phyloP scores from a whole-genome alignment of 1,139 yeast genomes.

The Kurtzmaniella quercitrusa region DNA sequence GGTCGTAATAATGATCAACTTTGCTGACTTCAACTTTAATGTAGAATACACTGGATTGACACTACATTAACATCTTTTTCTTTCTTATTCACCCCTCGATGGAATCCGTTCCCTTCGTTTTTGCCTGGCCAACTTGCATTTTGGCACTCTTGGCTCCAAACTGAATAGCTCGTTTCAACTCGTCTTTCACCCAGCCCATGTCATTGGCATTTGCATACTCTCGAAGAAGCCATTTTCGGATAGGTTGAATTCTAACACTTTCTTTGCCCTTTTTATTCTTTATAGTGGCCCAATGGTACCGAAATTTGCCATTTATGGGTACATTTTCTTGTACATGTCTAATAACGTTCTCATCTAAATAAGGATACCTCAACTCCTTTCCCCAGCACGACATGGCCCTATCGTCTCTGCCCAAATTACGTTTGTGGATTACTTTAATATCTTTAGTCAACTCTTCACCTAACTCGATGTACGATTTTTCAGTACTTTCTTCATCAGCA shows the following conservation, averaged over 20 bases:
- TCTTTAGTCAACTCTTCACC: slow-evolving; percentile 59
- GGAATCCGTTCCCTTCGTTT: slow-evolving; percentile 58
- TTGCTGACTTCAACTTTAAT: too few relatives aligned
- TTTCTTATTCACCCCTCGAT: neutral
- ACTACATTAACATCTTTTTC: too few relatives aligned
- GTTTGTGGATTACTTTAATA: slow-evolving; percentile 63
- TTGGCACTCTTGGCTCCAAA: slow-evolving; percentile 96
- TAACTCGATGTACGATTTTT: slow-evolving; percentile 19
- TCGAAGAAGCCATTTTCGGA: slow-evolving; percentile 63
- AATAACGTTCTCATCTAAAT: slow-evolving; percentile 63
- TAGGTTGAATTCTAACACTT: slow-evolving; percentile 21
- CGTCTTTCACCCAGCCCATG: slow-evolving; percentile 57
- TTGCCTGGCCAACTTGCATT: slow-evolving; percentile 71
- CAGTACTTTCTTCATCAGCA: slow-evolving; percentile 14
- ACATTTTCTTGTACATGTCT: slow-evolving; percentile 43
- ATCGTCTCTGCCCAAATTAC: slow-evolving; percentile 90
- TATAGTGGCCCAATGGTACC: slow-evolving; percentile 25
- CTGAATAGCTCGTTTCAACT: slow-evolving; percentile 92
- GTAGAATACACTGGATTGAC: too few relatives aligned
- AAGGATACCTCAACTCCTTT: slow-evolving; percentile 87
- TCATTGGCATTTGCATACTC: slow-evolving; percentile 52
- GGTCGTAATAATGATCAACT: too few relatives aligned
- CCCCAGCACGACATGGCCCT: slow-evolving; percentile 84
- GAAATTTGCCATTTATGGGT: slow-evolving; percentile 50
- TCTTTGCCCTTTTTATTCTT: slow-evolving; percentile 27